These are phyloP conservation scores for Priceomyces melissophilus DNA, from an alignment of 805 yeast species.

Conservation along the genomic window DNA sequence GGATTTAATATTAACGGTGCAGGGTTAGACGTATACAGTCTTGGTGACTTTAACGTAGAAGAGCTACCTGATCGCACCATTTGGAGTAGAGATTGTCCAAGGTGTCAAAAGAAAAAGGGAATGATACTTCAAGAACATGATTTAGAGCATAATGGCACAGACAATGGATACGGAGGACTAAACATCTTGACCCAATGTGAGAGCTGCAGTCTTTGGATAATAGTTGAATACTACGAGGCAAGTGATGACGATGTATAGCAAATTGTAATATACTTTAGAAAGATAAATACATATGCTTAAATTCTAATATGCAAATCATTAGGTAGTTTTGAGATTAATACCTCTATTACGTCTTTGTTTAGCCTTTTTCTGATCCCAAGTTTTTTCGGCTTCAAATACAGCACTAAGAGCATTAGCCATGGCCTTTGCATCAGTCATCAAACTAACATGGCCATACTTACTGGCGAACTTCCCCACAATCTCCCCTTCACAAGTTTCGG, in stretches of 20 bases:
- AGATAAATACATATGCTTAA: neutral
- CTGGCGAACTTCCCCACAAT: slow-evolving; percentile 66
- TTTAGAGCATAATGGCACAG: slow-evolving; percentile 51
- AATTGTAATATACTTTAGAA: neutral
- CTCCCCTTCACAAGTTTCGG: slow-evolving; percentile 38
- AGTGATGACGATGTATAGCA: slow-evolving; percentile 12
- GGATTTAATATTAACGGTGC: slow-evolving; percentile 52
- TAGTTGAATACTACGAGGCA: slow-evolving; percentile 61
- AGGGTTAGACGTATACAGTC: slow-evolving; percentile 63
- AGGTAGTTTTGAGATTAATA: no score
- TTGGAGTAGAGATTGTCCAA: slow-evolving; percentile 59
- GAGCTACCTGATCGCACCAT: slow-evolving; percentile 17
- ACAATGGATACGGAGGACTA: slow-evolving; percentile 49
- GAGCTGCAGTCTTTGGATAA: slow-evolving; percentile 84
- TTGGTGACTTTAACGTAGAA: slow-evolving; percentile 58
- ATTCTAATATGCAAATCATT: neutral
- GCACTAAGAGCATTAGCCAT: slow-evolving; percentile 71
- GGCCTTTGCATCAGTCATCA: slow-evolving; percentile 69
- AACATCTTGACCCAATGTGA: slow-evolving; percentile 76
- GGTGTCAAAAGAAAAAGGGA: slow-evolving; percentile 54
- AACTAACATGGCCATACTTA: slow-evolving; percentile 71
- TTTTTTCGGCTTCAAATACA: slow-evolving; percentile 55
- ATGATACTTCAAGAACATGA: slow-evolving; percentile 61
- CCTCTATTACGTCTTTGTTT: neutral
- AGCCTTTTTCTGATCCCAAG: slow-evolving; percentile 22